Conservation (phyloP, 176 grass and related monocot species). For the Carex kokanica region DNA sequence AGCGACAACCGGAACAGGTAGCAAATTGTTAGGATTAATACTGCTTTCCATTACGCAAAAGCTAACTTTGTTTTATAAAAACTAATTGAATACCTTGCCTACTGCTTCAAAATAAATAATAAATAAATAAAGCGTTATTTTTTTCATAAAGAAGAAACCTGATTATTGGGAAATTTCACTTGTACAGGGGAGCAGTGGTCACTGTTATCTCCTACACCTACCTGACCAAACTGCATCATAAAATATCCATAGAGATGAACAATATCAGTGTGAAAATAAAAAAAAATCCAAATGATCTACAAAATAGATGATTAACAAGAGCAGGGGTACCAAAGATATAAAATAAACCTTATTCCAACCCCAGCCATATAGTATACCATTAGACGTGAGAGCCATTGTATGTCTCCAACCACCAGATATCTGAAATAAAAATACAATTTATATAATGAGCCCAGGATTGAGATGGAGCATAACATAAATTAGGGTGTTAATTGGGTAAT, state of each 20-base stretch:
- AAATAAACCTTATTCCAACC: constrained; percentile 73
- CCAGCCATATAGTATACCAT: constrained; percentile 73
- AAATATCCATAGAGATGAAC: neutral
- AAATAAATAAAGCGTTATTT: neutral
- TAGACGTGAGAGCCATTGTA: constrained; percentile 51
- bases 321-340: neutral
- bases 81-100: neutral
- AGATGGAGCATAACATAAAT: neutral
- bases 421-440: constrained; percentile 26
- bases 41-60: neutral
- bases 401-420: constrained; percentile 89
- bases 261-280: neutral
- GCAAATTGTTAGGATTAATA: neutral
- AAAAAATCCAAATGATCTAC: constrained; percentile 7
- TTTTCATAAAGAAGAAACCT: constrained; percentile 36
- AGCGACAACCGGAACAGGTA: neutral
- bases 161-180: constrained; percentile 52
- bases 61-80: neutral
- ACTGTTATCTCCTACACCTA: constrained; percentile 45
- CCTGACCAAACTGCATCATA: constrained; percentile 60
- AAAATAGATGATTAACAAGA: constrained; percentile 10
- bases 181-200: constrained; percentile 58
- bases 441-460: neutral
- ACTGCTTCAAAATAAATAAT: neutral
- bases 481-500: neutral